Evolutionary conservation across 1,284 basidiomycete species (phyloP).

Genomic region (Apiotrichum mycotoxinovorans): DNA sequence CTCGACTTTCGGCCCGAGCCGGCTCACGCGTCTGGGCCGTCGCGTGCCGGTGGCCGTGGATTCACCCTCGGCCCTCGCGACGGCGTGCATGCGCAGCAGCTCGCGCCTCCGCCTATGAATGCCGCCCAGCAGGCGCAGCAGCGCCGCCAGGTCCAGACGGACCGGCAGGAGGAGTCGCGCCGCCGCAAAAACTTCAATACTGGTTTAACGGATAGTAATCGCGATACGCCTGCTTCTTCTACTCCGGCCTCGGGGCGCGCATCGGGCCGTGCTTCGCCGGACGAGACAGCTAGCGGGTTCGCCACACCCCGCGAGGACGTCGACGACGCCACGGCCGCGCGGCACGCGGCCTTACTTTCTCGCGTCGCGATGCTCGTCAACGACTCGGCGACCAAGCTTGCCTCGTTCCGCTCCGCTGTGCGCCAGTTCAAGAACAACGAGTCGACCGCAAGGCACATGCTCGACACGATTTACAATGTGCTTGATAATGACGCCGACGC

Average conservation of each 20-base stretch:
- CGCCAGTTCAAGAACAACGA: slow-evolving; percentile 76
- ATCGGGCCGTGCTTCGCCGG: slow-evolving; percentile 10
- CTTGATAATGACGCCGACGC: slow-evolving; percentile 73
- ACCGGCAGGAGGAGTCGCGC: slow-evolving; percentile 40
- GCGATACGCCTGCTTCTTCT: neutral
- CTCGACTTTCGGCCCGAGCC: slow-evolving; percentile 60
- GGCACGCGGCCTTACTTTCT: slow-evolving; percentile 65
- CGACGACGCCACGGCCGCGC: slow-evolving; percentile 47
- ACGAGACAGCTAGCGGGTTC: slow-evolving; percentile 30
- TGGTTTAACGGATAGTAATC: slow-evolving; percentile 51
- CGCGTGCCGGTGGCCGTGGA: slow-evolving; percentile 26
- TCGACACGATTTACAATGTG: slow-evolving; percentile 81
- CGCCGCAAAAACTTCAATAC: slow-evolving; percentile 60
- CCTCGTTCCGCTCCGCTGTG: slow-evolving; percentile 74
- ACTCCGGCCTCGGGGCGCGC: slow-evolving; percentile 9
- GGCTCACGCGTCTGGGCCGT: slow-evolving; percentile 39
- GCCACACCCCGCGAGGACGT: slow-evolving; percentile 45
- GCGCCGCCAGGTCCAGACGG: slow-evolving; percentile 34
- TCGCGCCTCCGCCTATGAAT: slow-evolving; percentile 36
- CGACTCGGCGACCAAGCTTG: slow-evolving; percentile 67
- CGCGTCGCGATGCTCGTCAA: slow-evolving; percentile 66
- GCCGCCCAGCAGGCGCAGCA: slow-evolving; percentile 42
- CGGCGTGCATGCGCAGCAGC: slow-evolving; percentile 34
- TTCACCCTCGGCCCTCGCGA: slow-evolving; percentile 27
- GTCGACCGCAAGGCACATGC: slow-evolving; percentile 73